Evolutionary conservation across 2,329 filamentous ascomycete genomes (phyloP).

Genomic region (Pseudopithomyces maydicus): DNA sequence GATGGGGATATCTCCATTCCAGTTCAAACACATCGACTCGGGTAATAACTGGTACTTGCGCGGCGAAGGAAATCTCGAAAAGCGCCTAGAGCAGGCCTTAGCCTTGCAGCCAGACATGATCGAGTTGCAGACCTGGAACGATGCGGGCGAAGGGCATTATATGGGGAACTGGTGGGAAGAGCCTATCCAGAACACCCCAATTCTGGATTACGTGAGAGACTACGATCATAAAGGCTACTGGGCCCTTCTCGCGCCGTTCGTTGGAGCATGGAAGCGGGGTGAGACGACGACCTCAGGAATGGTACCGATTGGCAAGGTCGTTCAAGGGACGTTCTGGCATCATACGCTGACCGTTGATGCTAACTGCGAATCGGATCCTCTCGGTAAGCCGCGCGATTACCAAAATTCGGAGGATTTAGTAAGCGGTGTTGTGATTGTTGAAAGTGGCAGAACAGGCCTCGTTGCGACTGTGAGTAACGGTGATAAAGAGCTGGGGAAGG

Average conservation of each 20-base stretch:
- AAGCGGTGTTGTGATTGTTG: slow-evolving; percentile 31
- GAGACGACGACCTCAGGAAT: slow-evolving; percentile 27
- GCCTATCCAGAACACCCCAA: slow-evolving; percentile 27
- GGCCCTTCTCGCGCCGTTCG: slow-evolving; percentile 43
- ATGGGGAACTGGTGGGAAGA: slow-evolving; percentile 48
- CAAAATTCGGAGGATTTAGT: slow-evolving; percentile 20
- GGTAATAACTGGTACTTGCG: slow-evolving; percentile 46
- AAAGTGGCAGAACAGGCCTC: slow-evolving; percentile 17
- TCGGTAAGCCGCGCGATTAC: slow-evolving; percentile 33
- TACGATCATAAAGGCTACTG: slow-evolving; percentile 45
- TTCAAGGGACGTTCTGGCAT: slow-evolving; percentile 31
- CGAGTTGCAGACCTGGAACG: slow-evolving; percentile 50
- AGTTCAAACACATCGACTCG: slow-evolving; percentile 45
- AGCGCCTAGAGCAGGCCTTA: slow-evolving; percentile 34
- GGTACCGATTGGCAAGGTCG: slow-evolving; percentile 20
- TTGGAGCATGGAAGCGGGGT: slow-evolving; percentile 44
- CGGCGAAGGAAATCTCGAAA: slow-evolving; percentile 45
- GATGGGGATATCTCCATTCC: slow-evolving; percentile 46
- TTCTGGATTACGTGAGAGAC: slow-evolving; percentile 32
- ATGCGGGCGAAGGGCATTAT: slow-evolving; percentile 48
- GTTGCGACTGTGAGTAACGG: slow-evolving; percentile 26
- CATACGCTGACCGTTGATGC: slow-evolving; percentile 26
- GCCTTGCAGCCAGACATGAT: slow-evolving; percentile 44
- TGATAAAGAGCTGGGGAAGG: slow-evolving; percentile 15
- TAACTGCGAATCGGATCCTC: slow-evolving; percentile 51